Evolutionary conservation across 2,329 filamentous ascomycete genomes (phyloP).

Genomic region (Tolypocladium ophioglossoides): DNA sequence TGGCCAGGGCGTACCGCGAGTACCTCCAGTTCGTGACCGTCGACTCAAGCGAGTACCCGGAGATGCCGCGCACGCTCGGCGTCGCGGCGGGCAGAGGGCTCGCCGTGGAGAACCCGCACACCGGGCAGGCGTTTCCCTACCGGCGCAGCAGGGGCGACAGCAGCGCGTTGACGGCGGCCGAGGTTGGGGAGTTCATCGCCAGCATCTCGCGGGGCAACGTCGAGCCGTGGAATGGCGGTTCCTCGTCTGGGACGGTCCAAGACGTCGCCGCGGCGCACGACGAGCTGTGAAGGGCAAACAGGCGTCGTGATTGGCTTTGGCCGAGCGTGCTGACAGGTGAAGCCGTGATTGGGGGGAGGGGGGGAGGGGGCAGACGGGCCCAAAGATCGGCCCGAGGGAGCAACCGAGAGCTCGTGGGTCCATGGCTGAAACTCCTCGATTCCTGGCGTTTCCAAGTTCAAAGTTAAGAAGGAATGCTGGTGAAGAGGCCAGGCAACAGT

Average conservation of each 20-base stretch:
- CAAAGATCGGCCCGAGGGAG: no score
- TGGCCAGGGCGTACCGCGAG: slow-evolving; percentile 34
- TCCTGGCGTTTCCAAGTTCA: no score
- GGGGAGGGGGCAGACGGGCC: no score
- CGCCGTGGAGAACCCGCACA: slow-evolving; percentile 32
- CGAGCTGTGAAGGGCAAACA: no score
- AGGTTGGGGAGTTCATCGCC: slow-evolving; percentile 30
- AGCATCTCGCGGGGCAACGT: slow-evolving; percentile 33
- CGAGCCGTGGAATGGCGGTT: slow-evolving; percentile 25
- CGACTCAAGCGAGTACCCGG: slow-evolving; percentile 32
- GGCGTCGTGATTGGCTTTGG: no score
- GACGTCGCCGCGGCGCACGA: not conserved
- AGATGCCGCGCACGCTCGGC: slow-evolving; percentile 30
- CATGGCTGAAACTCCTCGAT: no score
- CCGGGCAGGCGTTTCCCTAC: slow-evolving; percentile 31
- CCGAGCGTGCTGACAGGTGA: no score
- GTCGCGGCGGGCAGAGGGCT: slow-evolving; percentile 16
- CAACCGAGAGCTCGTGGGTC: no score
- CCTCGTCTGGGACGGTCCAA: no score
- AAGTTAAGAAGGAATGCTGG: no score
- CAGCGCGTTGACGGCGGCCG: slow-evolving; percentile 18
- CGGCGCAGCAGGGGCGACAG: slow-evolving; percentile 5
- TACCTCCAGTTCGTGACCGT: slow-evolving; percentile 38
- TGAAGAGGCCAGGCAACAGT: no score
- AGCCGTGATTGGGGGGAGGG: no score